Base-by-base conservation (phyloP, 2,329 filamentous ascomycete species). In the Colletotrichum liaoningense region DNA sequence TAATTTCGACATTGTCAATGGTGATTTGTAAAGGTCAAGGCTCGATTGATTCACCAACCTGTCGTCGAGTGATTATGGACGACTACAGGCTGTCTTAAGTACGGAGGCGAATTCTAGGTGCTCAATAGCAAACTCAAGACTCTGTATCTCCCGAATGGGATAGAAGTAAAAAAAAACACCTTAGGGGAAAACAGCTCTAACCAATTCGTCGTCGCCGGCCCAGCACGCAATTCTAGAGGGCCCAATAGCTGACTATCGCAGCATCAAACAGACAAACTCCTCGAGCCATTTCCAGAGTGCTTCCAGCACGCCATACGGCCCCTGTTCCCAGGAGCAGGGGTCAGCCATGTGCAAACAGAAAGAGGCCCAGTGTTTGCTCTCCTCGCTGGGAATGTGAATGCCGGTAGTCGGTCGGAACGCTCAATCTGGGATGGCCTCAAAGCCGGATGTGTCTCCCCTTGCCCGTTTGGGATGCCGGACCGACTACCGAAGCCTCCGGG, bases 1-100 rank as follows among this genome's bases (percentile, higher is more conserved):
- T 62, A 84, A 75, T 35, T 54, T 67, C 30, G 72, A 64, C 67
- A 71, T 71, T 4, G 19, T 54, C 7, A 11, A 54, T 24, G 46
- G 28, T n/a, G 38, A 42, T 30, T 5, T 58, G 22, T 65, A 14
- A n/a, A 7, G n/a, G 12, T 5, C 4, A 5, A 12, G 28, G 26
- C n/a, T 38, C 38, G 16, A 19, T 42, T 42, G 16, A 19, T 42
- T 42, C 5, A 19, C 38, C 38, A 8, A 19, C 5, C 16, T 19
- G 38, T 42, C 38, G 14, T 42, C 16, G 5, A 19, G 38, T 7
- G 6, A 8, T 42, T 5, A 19, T 42, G 2, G 1, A 19, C 6
- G 38, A 5, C 38, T 6, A 42, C 14, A 7, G 38, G 14, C 38
- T 19, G 14, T 19, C 38, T 42, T 42, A 42, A 8, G 38, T 42